A percentile compares a stretch with the other conserved stretches of the same genome.
Evolutionary conservation across 192 early-diverging fungal species (phyloP).

Genomic region (Geosiphon pyriformis): DNA sequence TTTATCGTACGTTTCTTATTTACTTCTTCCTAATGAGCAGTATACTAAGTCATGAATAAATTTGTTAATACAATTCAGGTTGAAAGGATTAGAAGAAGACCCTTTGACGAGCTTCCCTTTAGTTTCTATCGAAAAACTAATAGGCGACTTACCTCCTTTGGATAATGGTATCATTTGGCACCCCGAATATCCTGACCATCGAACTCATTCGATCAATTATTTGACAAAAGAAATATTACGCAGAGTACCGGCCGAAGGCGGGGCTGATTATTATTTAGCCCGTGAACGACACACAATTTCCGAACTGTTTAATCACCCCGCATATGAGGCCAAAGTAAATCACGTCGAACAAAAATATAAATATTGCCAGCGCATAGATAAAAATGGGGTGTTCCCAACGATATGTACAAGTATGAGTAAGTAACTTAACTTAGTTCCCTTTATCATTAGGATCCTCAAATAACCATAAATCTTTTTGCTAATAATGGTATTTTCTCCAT

Average conservation of each 20-base stretch:
- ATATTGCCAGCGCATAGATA: constrained; percentile 16
- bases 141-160: constrained; percentile 17
- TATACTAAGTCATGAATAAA: no score
- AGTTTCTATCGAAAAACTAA: constrained; percentile 14
- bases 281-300: not conserved
- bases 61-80: not conserved
- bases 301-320: not conserved
- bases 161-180: constrained; percentile 15
- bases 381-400: constrained; percentile 6
- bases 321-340: constrained; percentile 5
- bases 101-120: constrained; percentile 8
- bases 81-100: not conserved
- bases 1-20: not conserved
- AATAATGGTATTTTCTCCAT: not conserved
- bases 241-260: not conserved
- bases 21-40: not conserved
- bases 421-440: not conserved
- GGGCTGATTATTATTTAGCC: constrained; percentile 12
- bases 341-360: not conserved
- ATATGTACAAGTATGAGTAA: constrained; percentile 18
- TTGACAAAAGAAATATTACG: constrained; percentile 5
- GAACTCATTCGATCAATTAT: not conserved
- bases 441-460: not conserved
- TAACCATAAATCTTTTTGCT: not conserved
- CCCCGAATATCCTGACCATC: constrained; percentile 16